phyloP scores from a whole-genome alignment of 106 monocot genomes.

The Dioscorea alata region DNA sequence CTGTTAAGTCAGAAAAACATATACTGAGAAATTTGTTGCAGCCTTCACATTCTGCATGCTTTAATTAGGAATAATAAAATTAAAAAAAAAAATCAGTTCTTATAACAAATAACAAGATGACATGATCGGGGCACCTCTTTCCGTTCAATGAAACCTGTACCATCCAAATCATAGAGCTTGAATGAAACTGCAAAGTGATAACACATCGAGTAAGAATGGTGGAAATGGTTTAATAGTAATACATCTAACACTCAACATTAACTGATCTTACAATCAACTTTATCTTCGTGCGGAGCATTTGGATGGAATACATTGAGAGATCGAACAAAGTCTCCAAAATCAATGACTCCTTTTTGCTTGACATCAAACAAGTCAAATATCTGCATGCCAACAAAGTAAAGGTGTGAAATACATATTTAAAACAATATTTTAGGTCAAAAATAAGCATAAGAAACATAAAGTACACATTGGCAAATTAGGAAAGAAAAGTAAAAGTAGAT shows the following conservation, averaged over 20 bases:
- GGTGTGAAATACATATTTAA: background rate
- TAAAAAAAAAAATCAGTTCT: too few relatives aligned
- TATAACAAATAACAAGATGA: background rate
- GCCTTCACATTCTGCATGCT: too few relatives aligned
- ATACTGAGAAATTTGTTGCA: background rate
- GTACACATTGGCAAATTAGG: too few relatives aligned
- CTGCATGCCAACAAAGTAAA: slow-evolving; percentile 25
- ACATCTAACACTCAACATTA: background rate
- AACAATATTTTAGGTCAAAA: background rate
- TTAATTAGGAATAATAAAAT: too few relatives aligned
- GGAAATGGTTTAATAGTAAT: too few relatives aligned
- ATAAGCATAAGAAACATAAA: too few relatives aligned
- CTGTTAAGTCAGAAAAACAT: slow-evolving; percentile 19
- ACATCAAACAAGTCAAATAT: slow-evolving; percentile 96
- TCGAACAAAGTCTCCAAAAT: slow-evolving; percentile 94
- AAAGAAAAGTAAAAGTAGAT: too few relatives aligned
- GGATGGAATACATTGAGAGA: slow-evolving; percentile 87
- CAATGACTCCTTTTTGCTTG: slow-evolving; percentile 80
- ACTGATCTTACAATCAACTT: slow-evolving; percentile 70
- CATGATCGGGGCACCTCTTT: slow-evolving; percentile 45
- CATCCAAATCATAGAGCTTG: slow-evolving; percentile 84
- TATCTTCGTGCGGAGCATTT: slow-evolving; percentile 66
- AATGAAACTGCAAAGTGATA: slow-evolving; percentile 68
- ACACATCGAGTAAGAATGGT: background rate
- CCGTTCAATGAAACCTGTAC: slow-evolving; percentile 76